Conservation (phyloP, 225 moss, liverwort and hornwort species). For the Pseudisothecium myosuroides region DNA sequence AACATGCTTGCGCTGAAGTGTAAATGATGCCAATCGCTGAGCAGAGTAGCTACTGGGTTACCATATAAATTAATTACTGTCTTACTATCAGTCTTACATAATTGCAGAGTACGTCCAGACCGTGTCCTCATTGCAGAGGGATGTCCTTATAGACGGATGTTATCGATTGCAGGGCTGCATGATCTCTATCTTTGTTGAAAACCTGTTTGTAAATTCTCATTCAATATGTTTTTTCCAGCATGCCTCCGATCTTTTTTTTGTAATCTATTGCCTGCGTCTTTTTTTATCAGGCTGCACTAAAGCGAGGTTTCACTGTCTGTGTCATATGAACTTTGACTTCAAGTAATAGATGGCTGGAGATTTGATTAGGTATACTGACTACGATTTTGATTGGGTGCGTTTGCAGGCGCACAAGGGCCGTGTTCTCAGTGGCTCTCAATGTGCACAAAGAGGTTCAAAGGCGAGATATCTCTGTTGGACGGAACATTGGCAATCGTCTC, state of each 20-base stretch:
- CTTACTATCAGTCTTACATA: not conserved
- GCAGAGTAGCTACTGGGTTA: not conserved
- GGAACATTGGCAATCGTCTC: conserved; percentile 71
- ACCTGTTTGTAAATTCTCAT: not conserved
- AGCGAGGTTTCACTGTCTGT: not conserved
- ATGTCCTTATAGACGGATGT: not conserved
- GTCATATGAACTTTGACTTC: not conserved
- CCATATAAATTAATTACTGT: not conserved
- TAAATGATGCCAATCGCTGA: not conserved
- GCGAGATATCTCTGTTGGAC: conserved; percentile 79
- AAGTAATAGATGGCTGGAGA: not conserved
- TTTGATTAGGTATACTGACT: not conserved
- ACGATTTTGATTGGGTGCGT: not conserved
- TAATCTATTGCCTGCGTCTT: not conserved
- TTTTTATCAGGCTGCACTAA: not conserved
- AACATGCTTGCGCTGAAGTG: not conserved
- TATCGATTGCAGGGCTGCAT: not conserved
- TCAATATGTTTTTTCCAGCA: not conserved
- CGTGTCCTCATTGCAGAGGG: not conserved
- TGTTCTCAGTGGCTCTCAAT: conserved; percentile 69
- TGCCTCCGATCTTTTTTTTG: not conserved
- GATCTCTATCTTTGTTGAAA: not conserved
- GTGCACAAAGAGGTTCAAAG: conserved; percentile 93
- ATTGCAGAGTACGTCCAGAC: not conserved
- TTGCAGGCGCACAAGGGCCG: conserved; percentile 62